Evolutionary conservation across 225 moss, liverwort and hornwort species (phyloP).

Genomic region (Polytrichum formosum): DNA sequence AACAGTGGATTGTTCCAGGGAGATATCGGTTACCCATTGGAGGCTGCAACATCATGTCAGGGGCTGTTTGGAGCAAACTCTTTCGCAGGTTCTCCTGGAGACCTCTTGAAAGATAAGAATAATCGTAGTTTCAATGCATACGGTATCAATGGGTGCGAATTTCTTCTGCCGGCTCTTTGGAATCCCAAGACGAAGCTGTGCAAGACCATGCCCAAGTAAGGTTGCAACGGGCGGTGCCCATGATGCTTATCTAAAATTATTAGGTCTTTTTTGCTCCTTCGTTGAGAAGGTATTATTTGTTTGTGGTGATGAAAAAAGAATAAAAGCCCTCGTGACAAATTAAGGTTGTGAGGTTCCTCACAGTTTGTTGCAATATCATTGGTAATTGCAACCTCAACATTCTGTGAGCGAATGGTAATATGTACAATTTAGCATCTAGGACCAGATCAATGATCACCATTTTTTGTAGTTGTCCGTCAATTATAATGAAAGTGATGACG

Average conservation of each 20-base stretch:
- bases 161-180: slow-evolving; percentile 16
- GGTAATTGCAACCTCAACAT: background rate
- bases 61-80: slow-evolving; percentile 30
- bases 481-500: too few species aligned
- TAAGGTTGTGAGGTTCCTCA: too few species aligned
- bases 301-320: too few species aligned
- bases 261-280: too few species aligned
- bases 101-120: background rate
- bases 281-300: too few species aligned
- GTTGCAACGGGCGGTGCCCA: background rate
- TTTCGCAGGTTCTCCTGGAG: background rate
- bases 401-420: too few species aligned
- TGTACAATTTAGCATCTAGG: too few species aligned
- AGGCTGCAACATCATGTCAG: slow-evolving; percentile 37
- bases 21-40: slow-evolving; percentile 1
- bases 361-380: too few species aligned
- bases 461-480: too few species aligned
- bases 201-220: background rate
- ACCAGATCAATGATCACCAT: too few species aligned
- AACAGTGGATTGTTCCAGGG: slow-evolving; percentile 39
- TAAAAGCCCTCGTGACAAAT: too few species aligned
- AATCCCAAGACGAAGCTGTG: slow-evolving; percentile 7
- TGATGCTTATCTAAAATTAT: too few species aligned
- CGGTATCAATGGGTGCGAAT: slow-evolving; percentile 9
- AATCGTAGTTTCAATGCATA: slow-evolving; percentile 4